Evolutionary conservation across 2,329 filamentous ascomycete genomes (phyloP).

Genomic region (Monilinia vaccinii-corymbosi): DNA sequence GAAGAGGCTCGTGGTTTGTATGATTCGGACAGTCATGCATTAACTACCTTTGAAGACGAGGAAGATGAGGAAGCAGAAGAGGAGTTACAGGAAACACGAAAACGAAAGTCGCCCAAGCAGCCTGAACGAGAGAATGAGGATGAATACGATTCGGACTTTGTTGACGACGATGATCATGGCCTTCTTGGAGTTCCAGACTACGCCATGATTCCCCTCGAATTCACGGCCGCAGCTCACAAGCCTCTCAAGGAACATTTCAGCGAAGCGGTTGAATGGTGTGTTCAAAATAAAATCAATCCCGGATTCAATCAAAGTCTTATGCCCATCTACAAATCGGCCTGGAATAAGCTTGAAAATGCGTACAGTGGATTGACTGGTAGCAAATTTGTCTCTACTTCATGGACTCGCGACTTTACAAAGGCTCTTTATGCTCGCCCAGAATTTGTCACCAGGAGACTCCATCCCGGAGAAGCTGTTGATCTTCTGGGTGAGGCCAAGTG

Average conservation of each 20-base stretch:
- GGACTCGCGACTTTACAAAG: slow-evolving; percentile 57
- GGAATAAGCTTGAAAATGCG: slow-evolving; percentile 64
- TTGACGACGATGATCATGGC: slow-evolving; percentile 51
- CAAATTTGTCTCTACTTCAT: slow-evolving; percentile 63
- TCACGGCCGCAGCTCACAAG: slow-evolving; percentile 56
- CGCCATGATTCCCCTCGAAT: slow-evolving; percentile 53
- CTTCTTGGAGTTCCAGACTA: slow-evolving; percentile 47
- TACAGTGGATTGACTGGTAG: slow-evolving; percentile 57
- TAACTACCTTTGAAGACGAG: slow-evolving; percentile 44
- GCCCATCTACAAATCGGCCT: slow-evolving; percentile 57
- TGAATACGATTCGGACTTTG: slow-evolving; percentile 38
- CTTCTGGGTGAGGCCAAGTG: slow-evolving; percentile 34
- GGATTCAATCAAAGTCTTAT: slow-evolving; percentile 51
- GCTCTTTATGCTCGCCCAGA: slow-evolving; percentile 58
- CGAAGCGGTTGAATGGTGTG: slow-evolving; percentile 70
- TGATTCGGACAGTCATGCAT: slow-evolving; percentile 26
- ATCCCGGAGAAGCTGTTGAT: slow-evolving; percentile 33
- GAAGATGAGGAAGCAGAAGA: slow-evolving; percentile 16
- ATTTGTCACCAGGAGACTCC: slow-evolving; percentile 30
- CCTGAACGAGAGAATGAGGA: slow-evolving; percentile 11
- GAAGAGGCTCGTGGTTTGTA: slow-evolving; percentile 12
- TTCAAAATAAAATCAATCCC: slow-evolving; percentile 69
- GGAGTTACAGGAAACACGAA: slow-evolving; percentile 5
- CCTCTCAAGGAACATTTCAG: slow-evolving; percentile 65
- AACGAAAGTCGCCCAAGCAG: slow-evolving; percentile 2